Base-by-base conservation (phyloP, 2,329 filamentous ascomycete genomes). In the Colletotrichum theobromicola region DNA sequence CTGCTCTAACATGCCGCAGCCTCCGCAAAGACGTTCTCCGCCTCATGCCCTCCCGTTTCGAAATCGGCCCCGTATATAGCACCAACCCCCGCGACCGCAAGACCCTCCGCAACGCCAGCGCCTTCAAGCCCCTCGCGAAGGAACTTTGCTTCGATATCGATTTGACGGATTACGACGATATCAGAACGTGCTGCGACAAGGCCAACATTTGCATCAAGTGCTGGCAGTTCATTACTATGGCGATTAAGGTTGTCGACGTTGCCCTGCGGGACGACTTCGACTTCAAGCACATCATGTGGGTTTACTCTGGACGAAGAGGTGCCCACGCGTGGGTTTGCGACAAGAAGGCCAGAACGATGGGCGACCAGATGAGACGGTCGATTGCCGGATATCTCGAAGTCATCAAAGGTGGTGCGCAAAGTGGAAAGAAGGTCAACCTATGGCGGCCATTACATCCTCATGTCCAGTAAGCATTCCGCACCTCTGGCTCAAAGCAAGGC, bases 121-220 rank as follows among this genome's bases (percentile, higher is more conserved):
- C 94, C 10, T 98, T 99, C 86, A 94, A 93, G 77, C 96, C 97
- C 0, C 84, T 98, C 35, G 90, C 94, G 70, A 99, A 99, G 83
- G 97, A 99, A 83, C 87, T 99, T 50, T 98, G 98, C 79, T 98
- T 99, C 84, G 97, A 99, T 93, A 98, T 99, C 80, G 97, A 99
- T 90, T 90, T 99, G 90, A 98, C 97, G 69, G 97, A 98, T 85
- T 99, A 99, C 85, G 97, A 99, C 82, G 95, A 98, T 77, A 94
- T 99, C 77, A 93, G 97, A 78, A 98, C 96, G 32, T 99, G 97
- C 85, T 99, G 97, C 83, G 92, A 93, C 80, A 96, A 96, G 82
- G 95, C 96, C 10, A 97, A 94, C 79, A 98, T 99, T 77, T 99
- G 97, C 83, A 89, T 88, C 77, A 97, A 96, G 82, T 99, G 97